Conservation (phyloP, 495 filamentous ascomycete species). For the Podospora anserina region DNA sequence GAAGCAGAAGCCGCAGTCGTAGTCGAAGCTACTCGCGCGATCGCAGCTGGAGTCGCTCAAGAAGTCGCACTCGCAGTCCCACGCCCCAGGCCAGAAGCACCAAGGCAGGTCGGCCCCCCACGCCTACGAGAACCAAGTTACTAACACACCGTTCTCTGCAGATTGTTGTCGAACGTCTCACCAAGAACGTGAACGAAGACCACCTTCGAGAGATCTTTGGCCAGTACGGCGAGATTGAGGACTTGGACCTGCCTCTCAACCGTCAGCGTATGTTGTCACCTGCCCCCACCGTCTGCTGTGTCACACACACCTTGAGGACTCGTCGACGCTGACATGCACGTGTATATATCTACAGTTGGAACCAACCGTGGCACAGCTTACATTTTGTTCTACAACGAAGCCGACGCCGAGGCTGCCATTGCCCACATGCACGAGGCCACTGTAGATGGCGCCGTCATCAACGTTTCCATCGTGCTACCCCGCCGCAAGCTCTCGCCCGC, state of each 20-base stretch:
- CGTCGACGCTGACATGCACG: conserved; percentile 15
- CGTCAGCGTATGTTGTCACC: conserved; percentile 61
- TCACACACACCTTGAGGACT: neutral
- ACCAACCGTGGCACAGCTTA: conserved; percentile 94
- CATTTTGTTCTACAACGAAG: conserved; percentile 73
- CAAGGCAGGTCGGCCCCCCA: conserved; percentile 27
- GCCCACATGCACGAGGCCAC: conserved; percentile 98
- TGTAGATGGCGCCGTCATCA: conserved; percentile 81
- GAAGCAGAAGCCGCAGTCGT: conserved; percentile 15
- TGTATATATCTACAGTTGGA: conserved; percentile 54
- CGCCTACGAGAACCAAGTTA: neutral
- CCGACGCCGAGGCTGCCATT: conserved; percentile 84
- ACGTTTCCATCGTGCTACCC: conserved; percentile 90
- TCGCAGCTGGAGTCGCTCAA: conserved; percentile 32
- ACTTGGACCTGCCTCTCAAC: conserved; percentile 87
- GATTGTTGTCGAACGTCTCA: conserved; percentile 95
- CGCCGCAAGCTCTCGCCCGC: conserved; percentile 61
- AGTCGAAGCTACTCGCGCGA: conserved; percentile 23
- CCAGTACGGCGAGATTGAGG: conserved; percentile 77
- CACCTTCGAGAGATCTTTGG: conserved; percentile 93
- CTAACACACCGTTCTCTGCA: conserved; percentile 32
- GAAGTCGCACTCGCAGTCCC: conserved; percentile 35
- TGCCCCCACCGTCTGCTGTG: neutral
- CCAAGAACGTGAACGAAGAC: conserved; percentile 86
- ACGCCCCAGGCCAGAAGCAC: conserved; percentile 30